Evolutionary conservation across 257 asterid genomes (phyloP).

Genomic region (Anisodus acutangulus): DNA sequence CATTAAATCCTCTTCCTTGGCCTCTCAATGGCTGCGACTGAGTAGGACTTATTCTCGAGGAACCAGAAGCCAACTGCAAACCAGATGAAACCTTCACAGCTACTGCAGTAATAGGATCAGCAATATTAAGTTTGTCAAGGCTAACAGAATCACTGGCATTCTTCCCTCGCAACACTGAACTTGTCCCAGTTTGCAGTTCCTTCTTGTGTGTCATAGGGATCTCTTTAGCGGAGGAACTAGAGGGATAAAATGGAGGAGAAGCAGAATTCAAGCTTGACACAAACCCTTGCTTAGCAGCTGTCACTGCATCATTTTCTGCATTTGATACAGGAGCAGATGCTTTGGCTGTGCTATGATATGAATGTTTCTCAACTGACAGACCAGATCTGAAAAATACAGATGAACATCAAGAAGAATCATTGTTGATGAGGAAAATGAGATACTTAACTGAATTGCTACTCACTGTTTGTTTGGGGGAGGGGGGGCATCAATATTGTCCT

Average conservation of each 20-base stretch:
- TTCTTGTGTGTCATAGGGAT: slow-evolving; percentile 47
- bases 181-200: slow-evolving; percentile 57
- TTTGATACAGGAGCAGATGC: slow-evolving; percentile 52
- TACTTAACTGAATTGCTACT: slow-evolving; percentile 38
- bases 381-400: slow-evolving; percentile 54
- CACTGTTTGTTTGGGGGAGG: slow-evolving; percentile 64
- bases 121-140: slow-evolving; percentile 58
- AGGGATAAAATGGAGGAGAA: slow-evolving; percentile 98
- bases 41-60: slow-evolving; percentile 44
- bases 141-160: slow-evolving; percentile 59
- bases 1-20: slow-evolving; percentile 77
- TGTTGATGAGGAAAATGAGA: slow-evolving; percentile 12
- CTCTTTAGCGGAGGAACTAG: slow-evolving; percentile 78
- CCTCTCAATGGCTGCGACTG: slow-evolving; percentile 56
- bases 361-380: slow-evolving; percentile 57
- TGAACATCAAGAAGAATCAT: slow-evolving; percentile 4
- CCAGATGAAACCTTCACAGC: slow-evolving; percentile 59
- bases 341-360: slow-evolving; percentile 51
- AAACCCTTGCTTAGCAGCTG: slow-evolving; percentile 59
- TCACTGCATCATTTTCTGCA: slow-evolving; percentile 49
- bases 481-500: slow-evolving; percentile 53
- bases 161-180: slow-evolving; percentile 57
- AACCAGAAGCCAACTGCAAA: slow-evolving; percentile 53
- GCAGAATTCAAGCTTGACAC: slow-evolving; percentile 87
- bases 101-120: slow-evolving; percentile 59